These are phyloP conservation scores for Teratosphaeria zuluensis DNA, from an alignment of 2,329 filamentous ascomycete genomes.

Conservation along the genomic window DNA sequence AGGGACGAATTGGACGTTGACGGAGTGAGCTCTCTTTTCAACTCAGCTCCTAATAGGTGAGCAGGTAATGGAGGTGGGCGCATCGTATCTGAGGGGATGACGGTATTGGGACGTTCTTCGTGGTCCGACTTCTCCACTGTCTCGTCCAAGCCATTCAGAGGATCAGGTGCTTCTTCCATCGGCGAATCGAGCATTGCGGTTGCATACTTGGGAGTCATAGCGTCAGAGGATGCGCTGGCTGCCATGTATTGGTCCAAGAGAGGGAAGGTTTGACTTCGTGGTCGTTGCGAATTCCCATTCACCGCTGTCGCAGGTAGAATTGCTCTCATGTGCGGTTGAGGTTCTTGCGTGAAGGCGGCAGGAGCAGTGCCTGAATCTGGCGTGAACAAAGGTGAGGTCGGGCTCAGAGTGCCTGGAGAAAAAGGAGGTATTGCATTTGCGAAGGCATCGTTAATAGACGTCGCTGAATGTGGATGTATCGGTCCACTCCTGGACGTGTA, in stretches of 20 bases:
- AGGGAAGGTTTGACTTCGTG: conserved; percentile 82
- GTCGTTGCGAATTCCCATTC: conserved; percentile 55
- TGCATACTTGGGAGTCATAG: conserved; percentile 45
- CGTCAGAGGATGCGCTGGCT: conserved; percentile 42
- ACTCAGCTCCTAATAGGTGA: conserved; percentile 15
- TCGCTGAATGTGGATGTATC: conserved; percentile 55
- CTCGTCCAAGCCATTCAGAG: conserved; percentile 33
- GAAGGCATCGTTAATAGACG: conserved; percentile 58
- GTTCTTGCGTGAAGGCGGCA: conserved; percentile 52
- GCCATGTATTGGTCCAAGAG: conserved; percentile 53
- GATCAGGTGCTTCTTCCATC: conserved; percentile 24
- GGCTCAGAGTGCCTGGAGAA: conserved; percentile 62
- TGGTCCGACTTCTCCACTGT: conserved; percentile 25
- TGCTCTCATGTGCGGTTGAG: conserved; percentile 29
- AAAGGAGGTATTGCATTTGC: conserved; percentile 58
- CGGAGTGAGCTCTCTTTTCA: conserved; percentile 14
- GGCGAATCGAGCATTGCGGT: conserved; percentile 29
- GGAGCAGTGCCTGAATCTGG: conserved; percentile 59
- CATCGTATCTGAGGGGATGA: conserved; percentile 32
- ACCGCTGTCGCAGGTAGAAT: conserved; percentile 34
- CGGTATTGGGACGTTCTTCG: conserved; percentile 14
- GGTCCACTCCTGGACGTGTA: conserved; percentile 53
- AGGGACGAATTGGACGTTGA: conserved; percentile 16
- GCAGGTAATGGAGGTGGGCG: conserved; percentile 37
- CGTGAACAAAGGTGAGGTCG: conserved; percentile 67